Evolutionary conservation across 495 filamentous ascomycete species (phyloP), one percentile per base, ranked within the genome.

Genomic region (Pseudoneurospora amorphoporcata): DNA sequence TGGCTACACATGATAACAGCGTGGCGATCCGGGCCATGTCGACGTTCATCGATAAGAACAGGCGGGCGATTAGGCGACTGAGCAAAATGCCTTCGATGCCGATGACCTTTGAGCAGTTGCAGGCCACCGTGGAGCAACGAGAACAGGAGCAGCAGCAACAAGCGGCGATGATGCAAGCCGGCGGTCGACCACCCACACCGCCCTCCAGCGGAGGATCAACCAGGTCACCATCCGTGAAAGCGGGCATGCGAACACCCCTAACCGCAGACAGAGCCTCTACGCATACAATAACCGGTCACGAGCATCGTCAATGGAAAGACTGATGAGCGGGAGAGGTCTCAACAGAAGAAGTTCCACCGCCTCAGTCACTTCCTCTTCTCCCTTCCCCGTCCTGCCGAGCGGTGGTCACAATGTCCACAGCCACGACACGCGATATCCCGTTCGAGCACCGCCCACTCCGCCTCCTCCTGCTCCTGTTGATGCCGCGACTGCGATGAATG

Each of bases 31-130:
- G 76, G 9, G 81, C 82, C 38, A 85, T 86, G 77, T 83, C 81
- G 10, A 80, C 41, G 58, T 87, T 87, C 72, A 81, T 86, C 39
- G 78, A 82, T 65, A 77, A 80, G n/a, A 86, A 86, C 74, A 81
- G 78, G 77, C 81, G 82, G 10, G 78, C 80, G 3, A 84, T 87
- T 68, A 79, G 84, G 8, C 77, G 84, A 38, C 78, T 87, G 41
- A 85, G 83, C 78, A 81, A 78, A 68, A 72, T 82, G 71, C 81
- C 82, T 12, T 71, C 79, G 4, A 73, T 76, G 42, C 75, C 75
- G 35, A 70, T 81, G 74, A 78, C 73, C 2, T 81, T 83, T 68
- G 82, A 82, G 39, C 80, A 83, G 37, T 68, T 83, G 37, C 73
- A 70, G 70, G 77, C 73, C 39, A 74, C 71, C 68, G 73, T 76